Percentiles rank a stretch among this genome's conserved stretches.
Conservation (phyloP, 2,329 filamentous ascomycete species). For the Botrytis aclada region DNA sequence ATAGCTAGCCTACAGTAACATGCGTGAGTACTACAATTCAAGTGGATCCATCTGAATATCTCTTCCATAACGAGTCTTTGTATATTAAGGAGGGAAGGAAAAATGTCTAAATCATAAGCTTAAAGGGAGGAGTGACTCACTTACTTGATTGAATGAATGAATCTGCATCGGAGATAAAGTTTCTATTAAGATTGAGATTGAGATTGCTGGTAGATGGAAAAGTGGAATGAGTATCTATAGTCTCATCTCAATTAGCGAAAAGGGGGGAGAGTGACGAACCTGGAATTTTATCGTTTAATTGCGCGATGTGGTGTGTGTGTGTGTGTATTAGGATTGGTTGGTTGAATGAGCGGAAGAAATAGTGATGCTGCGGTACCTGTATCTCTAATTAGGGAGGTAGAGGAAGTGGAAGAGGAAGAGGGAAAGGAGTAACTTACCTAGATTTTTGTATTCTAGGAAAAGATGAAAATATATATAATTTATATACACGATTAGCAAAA, state of each 20-base stretch:
- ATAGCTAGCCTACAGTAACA: too few relatives aligned
- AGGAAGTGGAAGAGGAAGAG: too few relatives aligned
- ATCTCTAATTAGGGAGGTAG: neutral
- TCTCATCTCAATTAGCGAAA: neutral
- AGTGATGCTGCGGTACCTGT: neutral
- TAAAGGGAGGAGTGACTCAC: neutral
- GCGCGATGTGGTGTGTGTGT: neutral
- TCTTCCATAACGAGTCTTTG: neutral
- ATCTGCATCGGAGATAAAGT: neutral
- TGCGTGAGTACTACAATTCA: neutral
- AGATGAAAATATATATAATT: neutral
- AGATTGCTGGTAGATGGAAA: neutral
- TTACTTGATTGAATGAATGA: neutral
- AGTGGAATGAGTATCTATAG: neutral
- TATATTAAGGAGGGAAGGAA: neutral
- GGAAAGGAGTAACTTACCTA: neutral
- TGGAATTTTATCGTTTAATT: neutral
- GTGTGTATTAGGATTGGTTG: neutral
- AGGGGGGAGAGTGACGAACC: neutral
- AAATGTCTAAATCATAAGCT: neutral
- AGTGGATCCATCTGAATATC: accelerated
- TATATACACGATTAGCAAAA: neutral
- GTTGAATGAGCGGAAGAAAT: neutral
- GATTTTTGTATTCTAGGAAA: neutral
- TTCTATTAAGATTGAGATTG: too few relatives aligned